Conservation (phyloP, 1,139 yeast genomes). For the Entelexis paramagnoliae region DNA sequence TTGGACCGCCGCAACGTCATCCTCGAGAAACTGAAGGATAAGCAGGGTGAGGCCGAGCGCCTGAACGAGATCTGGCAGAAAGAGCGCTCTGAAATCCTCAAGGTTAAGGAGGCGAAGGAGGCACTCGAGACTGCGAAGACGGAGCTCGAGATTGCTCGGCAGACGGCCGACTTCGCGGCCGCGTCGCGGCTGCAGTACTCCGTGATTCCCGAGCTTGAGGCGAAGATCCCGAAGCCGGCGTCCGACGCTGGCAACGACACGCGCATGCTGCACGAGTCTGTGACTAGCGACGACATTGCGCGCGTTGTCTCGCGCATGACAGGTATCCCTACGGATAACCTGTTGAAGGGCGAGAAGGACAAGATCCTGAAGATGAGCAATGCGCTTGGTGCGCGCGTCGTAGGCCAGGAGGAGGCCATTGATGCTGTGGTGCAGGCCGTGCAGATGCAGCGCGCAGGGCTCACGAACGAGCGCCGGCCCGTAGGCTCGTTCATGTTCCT, state of each 20-base stretch:
- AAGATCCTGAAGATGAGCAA: slow-evolving; percentile 79
- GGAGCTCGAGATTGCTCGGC: slow-evolving; percentile 71
- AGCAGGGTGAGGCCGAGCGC: slow-evolving; percentile 54
- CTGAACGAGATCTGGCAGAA: slow-evolving; percentile 78
- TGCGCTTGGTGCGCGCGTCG: slow-evolving; percentile 62
- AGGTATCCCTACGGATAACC: slow-evolving; percentile 86
- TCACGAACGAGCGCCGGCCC: slow-evolving; percentile 87
- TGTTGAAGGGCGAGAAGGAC: slow-evolving; percentile 91
- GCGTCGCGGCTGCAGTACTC: slow-evolving; percentile 89
- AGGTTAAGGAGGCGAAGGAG: slow-evolving; percentile 65
- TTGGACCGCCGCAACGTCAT: slow-evolving; percentile 57
- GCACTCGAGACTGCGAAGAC: slow-evolving; percentile 74
- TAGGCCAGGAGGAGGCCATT: slow-evolving; percentile 95
- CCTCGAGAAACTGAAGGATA: slow-evolving; percentile 52
- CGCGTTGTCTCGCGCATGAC: slow-evolving; percentile 87
- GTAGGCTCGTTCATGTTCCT: slow-evolving; percentile 91
- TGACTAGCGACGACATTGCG: slow-evolving; percentile 88
- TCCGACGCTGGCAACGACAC: slow-evolving; percentile 35
- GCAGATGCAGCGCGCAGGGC: slow-evolving; percentile 89
- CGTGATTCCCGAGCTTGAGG: slow-evolving; percentile 68
- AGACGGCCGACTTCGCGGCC: slow-evolving; percentile 72
- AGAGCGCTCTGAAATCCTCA: slow-evolving; percentile 65
- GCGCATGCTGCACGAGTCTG: slow-evolving; percentile 73
- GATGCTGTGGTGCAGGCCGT: slow-evolving; percentile 87
- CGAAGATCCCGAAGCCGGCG: slow-evolving; percentile 44